These are phyloP conservation scores for Nakaseomyces delphensis DNA, from an alignment of 1,139 yeast genomes.

Conservation along the genomic window DNA sequence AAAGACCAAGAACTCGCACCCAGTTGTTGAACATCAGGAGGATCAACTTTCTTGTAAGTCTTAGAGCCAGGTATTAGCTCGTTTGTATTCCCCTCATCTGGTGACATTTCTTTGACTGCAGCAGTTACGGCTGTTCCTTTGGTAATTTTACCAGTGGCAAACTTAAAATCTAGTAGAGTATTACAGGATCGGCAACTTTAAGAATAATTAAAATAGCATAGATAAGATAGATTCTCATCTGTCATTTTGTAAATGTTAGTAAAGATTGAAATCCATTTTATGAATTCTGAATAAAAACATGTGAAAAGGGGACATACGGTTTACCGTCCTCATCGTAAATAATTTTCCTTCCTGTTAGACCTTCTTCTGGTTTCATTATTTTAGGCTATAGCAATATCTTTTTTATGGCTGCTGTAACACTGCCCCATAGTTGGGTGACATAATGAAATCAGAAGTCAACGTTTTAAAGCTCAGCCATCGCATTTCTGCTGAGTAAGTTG, in stretches of 20 bases:
- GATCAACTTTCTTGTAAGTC: slow-evolving; percentile 46
- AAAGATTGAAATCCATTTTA: too few species aligned
- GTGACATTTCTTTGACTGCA: neutral
- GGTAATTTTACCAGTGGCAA: slow-evolving; percentile 37
- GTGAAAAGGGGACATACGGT: slow-evolving; percentile 48
- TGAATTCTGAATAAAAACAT: too few species aligned
- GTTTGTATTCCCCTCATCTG: slow-evolving; percentile 17
- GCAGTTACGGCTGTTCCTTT: slow-evolving; percentile 9
- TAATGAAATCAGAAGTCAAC: too few species aligned
- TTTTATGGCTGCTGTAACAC: too few species aligned
- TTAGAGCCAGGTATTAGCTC: slow-evolving; percentile 20
- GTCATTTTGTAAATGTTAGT: slow-evolving; percentile 2
- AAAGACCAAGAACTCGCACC: slow-evolving; percentile 93
- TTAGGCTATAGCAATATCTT: neutral
- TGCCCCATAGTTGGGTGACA: neutral
- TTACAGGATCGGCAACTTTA: slow-evolving; percentile 80
- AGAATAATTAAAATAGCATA: too few species aligned
- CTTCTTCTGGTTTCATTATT: slow-evolving; percentile 9
- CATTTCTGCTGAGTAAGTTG: too few species aligned
- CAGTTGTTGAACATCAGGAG: slow-evolving; percentile 75
- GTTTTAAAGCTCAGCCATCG: too few species aligned
- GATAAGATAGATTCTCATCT: slow-evolving; percentile 29
- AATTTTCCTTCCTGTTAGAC: slow-evolving; percentile 35
- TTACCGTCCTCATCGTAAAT: slow-evolving; percentile 81
- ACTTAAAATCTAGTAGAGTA: slow-evolving; percentile 63